Percentiles rank a stretch among this genome's conserved stretches.
Conservation (phyloP, 2,329 filamentous ascomycete genomes). For the Ophiostoma himal-ulmi region DNA sequence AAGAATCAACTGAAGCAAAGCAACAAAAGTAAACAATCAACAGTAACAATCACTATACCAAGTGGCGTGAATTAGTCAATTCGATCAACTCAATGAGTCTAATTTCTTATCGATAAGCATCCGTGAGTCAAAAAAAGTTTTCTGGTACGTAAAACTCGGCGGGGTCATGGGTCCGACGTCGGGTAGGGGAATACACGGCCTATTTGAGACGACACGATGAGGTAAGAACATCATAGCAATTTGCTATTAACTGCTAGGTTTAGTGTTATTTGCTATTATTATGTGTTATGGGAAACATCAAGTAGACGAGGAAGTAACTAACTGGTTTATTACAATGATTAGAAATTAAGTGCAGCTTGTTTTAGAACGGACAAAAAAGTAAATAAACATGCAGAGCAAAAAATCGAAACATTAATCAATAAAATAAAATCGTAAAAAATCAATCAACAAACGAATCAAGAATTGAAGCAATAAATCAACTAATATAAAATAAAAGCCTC, state of each 20-base stretch:
- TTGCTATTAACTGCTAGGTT: background rate
- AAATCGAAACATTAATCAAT: too few relatives aligned
- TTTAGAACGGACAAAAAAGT: too few relatives aligned
- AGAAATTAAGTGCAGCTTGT: too few relatives aligned
- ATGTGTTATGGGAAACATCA: background rate
- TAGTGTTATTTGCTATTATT: background rate
- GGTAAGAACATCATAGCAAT: background rate
- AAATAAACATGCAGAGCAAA: too few relatives aligned
- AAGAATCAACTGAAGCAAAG: background rate
- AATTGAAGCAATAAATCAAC: too few relatives aligned
- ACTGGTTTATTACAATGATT: too few relatives aligned
- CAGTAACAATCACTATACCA: background rate
- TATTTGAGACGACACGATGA: background rate
- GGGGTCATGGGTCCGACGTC: slow-evolving; percentile 22
- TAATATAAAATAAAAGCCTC: too few relatives aligned
- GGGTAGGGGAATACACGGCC: slow-evolving; percentile 15
- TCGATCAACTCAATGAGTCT: background rate
- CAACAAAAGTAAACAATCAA: background rate
- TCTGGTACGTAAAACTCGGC: slow-evolving; percentile 1
- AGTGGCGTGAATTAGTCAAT: slow-evolving; percentile 2
- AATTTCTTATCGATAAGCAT: slow-evolving; percentile 22
- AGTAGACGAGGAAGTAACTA: background rate
- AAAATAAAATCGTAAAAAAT: too few relatives aligned
- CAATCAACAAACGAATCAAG: too few relatives aligned
- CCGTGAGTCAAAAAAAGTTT: slow-evolving; percentile 21